These are phyloP conservation scores for Chytriomyces hyalinus DNA, from an alignment of 192 early-diverging fungal species.

Conservation along the genomic window DNA sequence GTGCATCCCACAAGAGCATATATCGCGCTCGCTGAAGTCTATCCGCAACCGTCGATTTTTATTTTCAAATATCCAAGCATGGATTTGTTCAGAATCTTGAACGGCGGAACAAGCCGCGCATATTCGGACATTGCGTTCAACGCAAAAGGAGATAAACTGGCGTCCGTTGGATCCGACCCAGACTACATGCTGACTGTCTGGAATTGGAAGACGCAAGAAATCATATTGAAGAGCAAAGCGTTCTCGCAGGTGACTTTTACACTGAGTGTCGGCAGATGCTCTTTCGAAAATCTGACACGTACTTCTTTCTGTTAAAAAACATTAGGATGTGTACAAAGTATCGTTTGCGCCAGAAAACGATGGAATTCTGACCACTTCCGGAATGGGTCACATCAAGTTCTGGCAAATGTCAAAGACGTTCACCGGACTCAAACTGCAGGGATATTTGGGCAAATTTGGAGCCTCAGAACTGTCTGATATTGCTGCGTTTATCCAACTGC, in stretches of 20 bases:
- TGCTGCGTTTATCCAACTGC: constrained; percentile 59
- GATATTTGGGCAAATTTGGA: constrained; percentile 68
- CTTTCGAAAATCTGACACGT: background rate
- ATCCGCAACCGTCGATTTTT: constrained; percentile 57
- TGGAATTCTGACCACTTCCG: constrained; percentile 61
- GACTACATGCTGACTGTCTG: constrained; percentile 71
- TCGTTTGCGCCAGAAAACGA: constrained; percentile 61
- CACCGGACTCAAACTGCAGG: constrained; percentile 68
- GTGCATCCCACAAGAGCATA: constrained; percentile 57
- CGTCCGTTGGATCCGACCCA: constrained; percentile 63
- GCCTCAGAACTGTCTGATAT: constrained; percentile 66
- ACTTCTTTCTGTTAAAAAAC: background rate
- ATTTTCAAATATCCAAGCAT: constrained; percentile 61
- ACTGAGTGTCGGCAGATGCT: background rate
- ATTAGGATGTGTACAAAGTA: constrained; percentile 61
- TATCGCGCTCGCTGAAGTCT: constrained; percentile 61
- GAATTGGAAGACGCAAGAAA: constrained; percentile 60
- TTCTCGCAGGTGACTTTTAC: constrained; percentile 58
- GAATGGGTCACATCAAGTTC: constrained; percentile 74
- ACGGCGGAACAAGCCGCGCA: constrained; percentile 51
- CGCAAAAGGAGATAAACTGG: constrained; percentile 56
- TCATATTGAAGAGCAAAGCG: constrained; percentile 64
- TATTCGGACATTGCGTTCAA: constrained; percentile 63
- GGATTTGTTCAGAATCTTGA: constrained; percentile 51
- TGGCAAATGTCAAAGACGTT: constrained; percentile 67